Evolutionary conservation across 2,329 filamentous ascomycete species (phyloP).

Genomic region (Akanthomyces dipterigenus): DNA sequence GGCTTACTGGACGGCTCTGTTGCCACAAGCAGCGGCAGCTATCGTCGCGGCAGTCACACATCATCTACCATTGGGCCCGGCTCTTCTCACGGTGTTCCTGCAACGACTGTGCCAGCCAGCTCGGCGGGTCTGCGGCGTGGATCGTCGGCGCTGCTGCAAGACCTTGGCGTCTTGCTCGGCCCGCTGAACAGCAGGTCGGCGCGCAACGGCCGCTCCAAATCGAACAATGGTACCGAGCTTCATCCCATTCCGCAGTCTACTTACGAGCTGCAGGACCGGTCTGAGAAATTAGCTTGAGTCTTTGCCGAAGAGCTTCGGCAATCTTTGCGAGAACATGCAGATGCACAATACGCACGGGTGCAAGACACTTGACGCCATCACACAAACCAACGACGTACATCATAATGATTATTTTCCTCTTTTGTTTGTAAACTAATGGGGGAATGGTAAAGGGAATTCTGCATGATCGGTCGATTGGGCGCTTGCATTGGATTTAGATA

Average conservation of each 20-base stretch:
- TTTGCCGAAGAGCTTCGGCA: conserved; percentile 33
- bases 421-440: conserved; percentile 1
- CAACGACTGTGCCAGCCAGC: conserved; percentile 39
- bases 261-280: conserved; percentile 26
- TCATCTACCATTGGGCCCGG: conserved; percentile 35
- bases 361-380: not conserved
- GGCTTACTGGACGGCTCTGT: conserved; percentile 56
- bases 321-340: conserved; percentile 14
- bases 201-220: conserved; percentile 24
- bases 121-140: conserved; percentile 43
- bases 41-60: conserved; percentile 34
- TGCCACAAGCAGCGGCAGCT: conserved; percentile 24
- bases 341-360: not conserved
- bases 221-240: conserved; percentile 35
- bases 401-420: not conserved
- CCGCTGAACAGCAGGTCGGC: conserved; percentile 26
- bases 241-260: conserved; percentile 39
- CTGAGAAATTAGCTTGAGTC: conserved; percentile 24
- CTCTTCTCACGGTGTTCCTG: conserved; percentile 30
- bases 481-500: conserved; percentile 6
- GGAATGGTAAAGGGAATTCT: not conserved
- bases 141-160: conserved; percentile 51
- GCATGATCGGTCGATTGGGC: not conserved
- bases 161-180: conserved; percentile 47
- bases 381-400: not conserved